Evolutionary conservation across 345 rosid species (phyloP), one percentile per base, ranked within the genome.

Genomic region (Kernera saxatilis): DNA sequence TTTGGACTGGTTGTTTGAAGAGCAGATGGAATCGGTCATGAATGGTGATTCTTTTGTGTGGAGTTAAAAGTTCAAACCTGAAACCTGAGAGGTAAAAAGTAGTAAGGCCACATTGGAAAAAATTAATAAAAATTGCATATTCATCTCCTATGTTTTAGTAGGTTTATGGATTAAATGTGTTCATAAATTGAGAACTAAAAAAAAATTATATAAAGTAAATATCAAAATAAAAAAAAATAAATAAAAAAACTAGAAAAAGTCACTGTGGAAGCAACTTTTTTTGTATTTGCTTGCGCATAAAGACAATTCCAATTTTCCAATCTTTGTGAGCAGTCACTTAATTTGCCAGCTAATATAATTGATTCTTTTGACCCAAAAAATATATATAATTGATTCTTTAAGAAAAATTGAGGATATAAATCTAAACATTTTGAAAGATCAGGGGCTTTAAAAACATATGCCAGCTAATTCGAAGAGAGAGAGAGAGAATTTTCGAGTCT

Each of bases 381-480:
- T n/a, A n/a, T n/a, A n/a, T n/a, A 14, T 1, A 45, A 27, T 48
- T 46, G 44, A 19, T 17, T 12, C 22, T 19, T 13, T 7, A 4
- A 32, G 22, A 19, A 68, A 50, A 41, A 3, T 1, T 10, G 0
- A 11, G 57, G 64, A 32, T 53, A 5, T 1, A 33, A 54, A 8
- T 44, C 7, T 0, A 44, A 72, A 55, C 1, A 25, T 22, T 23
- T 0, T 17, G 1, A 55, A 64, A 73, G 13, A 3, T 0, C 0
- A 73, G 49, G 77, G 77, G 41, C 1, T 64, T 55, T 27, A 0
- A 0, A 0, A 33, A 73, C 65, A 73, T 64, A 27, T 65, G 77
- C 13, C 77, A 73, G 77, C 77, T 73, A 65, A 64, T 35, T 55
- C 35, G 64, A 15, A 21, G 62, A 67, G 41, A 71, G 53, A 55